A percentile compares a stretch with the other conserved stretches of the same genome.
phyloP scores from a whole-genome alignment of 108 stramenopile species.

The Discostella pseudostelligera region DNA sequence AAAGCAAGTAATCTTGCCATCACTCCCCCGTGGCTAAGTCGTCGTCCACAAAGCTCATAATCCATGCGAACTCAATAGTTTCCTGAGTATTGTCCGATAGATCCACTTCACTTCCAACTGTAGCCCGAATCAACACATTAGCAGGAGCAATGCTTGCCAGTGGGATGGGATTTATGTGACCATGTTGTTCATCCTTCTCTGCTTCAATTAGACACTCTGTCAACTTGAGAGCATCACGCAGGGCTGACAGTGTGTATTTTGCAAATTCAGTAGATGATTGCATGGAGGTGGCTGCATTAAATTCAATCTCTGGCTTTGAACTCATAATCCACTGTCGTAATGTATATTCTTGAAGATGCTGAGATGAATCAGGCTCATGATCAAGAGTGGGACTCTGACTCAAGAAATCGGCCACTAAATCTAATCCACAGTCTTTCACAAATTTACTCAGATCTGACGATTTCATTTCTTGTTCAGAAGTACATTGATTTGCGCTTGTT shows the following conservation, averaged over 20 bases:
- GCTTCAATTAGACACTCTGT: constrained; percentile 18
- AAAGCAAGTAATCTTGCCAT: constrained; percentile 11
- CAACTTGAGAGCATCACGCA: constrained; percentile 23
- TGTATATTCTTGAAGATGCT: neutral
- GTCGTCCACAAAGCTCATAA: neutral
- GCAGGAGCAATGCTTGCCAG: constrained; percentile 16
- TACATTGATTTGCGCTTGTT: no score
- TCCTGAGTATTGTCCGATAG: neutral
- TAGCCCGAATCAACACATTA: constrained; percentile 5
- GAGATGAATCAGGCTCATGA: no score
- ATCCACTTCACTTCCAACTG: neutral
- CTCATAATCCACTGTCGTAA: constrained; percentile 12
- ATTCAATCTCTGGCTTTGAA: neutral
- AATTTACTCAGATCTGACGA: no score
- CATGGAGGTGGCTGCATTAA: neutral
- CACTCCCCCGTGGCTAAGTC: constrained; percentile 1
- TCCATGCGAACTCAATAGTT: neutral
- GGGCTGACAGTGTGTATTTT: constrained; percentile 11
- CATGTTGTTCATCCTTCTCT: neutral
- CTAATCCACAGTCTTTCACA: no score
- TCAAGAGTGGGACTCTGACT: no score
- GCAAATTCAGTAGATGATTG: neutral
- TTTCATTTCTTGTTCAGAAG: no score
- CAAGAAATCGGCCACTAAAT: no score
- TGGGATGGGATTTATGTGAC: constrained; percentile 4